Conservation (phyloP, 495 filamentous ascomycete genomes). For the Aspergillus coremiiformis region DNA sequence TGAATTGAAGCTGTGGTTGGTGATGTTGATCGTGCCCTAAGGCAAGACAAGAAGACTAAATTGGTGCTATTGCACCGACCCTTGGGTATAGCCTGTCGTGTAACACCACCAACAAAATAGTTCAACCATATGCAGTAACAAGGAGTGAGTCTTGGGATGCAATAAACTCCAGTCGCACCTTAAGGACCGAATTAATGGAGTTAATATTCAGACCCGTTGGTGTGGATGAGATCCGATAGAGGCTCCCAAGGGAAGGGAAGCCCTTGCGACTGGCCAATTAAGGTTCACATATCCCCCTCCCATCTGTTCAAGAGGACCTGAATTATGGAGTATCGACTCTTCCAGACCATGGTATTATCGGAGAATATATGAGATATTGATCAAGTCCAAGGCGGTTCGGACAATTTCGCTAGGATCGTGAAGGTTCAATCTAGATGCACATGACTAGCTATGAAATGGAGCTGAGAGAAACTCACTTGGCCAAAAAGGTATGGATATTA, state of each 20-base stretch:
- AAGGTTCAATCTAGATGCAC: neutral
- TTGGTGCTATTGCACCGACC: neutral
- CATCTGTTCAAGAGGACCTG: constrained; percentile 1
- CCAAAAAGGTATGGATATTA: neutral
- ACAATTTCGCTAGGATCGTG: constrained; percentile 7
- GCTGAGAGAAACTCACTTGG: neutral
- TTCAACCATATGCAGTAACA: neutral
- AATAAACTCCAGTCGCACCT: neutral
- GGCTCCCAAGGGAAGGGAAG: constrained; percentile 1
- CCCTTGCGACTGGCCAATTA: constrained; percentile 5
- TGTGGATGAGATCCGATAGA: constrained; percentile 6
- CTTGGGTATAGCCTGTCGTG: neutral
- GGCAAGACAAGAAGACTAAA: neutral
- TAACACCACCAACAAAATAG: neutral
- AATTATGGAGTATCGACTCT: constrained; percentile 1
- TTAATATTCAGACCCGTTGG: constrained; percentile 1
- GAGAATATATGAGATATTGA: constrained; percentile 16
- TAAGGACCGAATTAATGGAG: neutral
- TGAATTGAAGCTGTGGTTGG: neutral
- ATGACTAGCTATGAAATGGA: neutral
- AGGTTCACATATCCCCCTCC: constrained; percentile 8
- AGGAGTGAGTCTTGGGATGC: neutral
- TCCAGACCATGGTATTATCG: constrained; percentile 16
- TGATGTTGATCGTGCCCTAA: neutral
- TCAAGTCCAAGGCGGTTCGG: constrained; percentile 9